phyloP scores from a whole-genome alignment of 331 rosid genomes.

The Cucumis variabilis region DNA sequence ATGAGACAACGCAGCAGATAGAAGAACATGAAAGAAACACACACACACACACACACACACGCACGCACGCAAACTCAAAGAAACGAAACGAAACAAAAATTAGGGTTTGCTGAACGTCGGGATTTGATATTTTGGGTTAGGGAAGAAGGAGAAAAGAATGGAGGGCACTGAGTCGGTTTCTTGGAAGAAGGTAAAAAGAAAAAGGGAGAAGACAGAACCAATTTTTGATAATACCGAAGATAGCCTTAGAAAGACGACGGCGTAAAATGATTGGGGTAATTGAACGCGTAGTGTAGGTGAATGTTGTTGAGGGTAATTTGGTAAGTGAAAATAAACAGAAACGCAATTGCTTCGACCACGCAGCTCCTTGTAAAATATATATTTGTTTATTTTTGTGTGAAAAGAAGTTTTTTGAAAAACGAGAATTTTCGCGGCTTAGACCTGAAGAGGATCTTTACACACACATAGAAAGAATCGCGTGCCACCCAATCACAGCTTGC shows the following conservation, averaged over 20 bases:
- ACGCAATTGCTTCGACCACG: slow-evolving; percentile 27
- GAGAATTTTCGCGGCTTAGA: slow-evolving; percentile 46
- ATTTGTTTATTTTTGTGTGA: background rate
- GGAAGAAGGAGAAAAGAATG: background rate
- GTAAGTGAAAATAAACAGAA: slow-evolving; percentile 21
- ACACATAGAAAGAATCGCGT: slow-evolving; percentile 10
- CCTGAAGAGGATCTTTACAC: slow-evolving; percentile 11
- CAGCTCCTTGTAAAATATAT: background rate
- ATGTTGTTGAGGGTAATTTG: slow-evolving; percentile 23
- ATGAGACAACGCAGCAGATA: background rate
- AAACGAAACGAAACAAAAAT: background rate
- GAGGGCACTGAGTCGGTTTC: slow-evolving; percentile 35
- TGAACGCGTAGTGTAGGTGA: background rate
- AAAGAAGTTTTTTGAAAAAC: slow-evolving; percentile 34
- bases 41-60: background rate
- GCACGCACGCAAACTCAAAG: background rate
- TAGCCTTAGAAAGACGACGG: slow-evolving; percentile 16
- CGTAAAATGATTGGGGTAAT: slow-evolving; percentile 11
- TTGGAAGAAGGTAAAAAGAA: slow-evolving; percentile 35
- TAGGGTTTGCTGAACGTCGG: slow-evolving; percentile 35
- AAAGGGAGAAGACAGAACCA: slow-evolving; percentile 17
- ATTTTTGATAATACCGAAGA: slow-evolving; percentile 34
- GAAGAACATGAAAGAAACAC: background rate
- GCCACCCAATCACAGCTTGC: slow-evolving; percentile 27
- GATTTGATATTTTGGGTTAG: slow-evolving; percentile 26